Conservation (phyloP, 1,284 basidiomycete species). For the Rhizopogon hawkerae region DNA sequence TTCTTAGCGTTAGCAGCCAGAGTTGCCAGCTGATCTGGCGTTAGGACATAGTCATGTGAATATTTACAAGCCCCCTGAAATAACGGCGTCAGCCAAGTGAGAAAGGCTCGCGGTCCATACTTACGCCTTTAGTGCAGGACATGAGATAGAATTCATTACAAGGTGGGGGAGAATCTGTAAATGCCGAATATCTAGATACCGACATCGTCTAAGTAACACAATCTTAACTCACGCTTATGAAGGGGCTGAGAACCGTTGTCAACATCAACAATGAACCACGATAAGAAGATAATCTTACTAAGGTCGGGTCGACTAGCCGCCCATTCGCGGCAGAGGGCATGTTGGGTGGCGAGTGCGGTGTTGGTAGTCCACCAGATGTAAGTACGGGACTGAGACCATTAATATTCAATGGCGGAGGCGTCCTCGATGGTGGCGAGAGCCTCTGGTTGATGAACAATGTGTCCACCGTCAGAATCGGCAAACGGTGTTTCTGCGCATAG, state of each 20-base stretch:
- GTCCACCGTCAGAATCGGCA: slow-evolving; percentile 49
- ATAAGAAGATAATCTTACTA: slow-evolving; percentile 32
- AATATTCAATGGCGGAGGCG: slow-evolving; percentile 38
- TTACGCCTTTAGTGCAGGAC: slow-evolving; percentile 68
- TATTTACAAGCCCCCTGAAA: slow-evolving; percentile 64
- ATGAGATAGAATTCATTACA: slow-evolving; percentile 76
- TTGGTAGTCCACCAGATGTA: slow-evolving; percentile 45
- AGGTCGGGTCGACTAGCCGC: slow-evolving; percentile 43
- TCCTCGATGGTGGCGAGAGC: slow-evolving; percentile 32
- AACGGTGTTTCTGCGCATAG: slow-evolving; percentile 41
- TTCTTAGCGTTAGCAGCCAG: slow-evolving; percentile 69
- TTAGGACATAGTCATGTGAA: slow-evolving; percentile 67
- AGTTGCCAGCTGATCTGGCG: slow-evolving; percentile 55
- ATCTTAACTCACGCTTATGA: slow-evolving; percentile 38
- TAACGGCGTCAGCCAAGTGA: slow-evolving; percentile 10
- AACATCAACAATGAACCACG: slow-evolving; percentile 11
- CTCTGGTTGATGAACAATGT: slow-evolving; percentile 56
- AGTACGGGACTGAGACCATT: slow-evolving; percentile 30
- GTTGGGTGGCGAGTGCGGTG: slow-evolving; percentile 43
- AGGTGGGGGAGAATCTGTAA: slow-evolving; percentile 48
- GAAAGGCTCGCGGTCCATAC: slow-evolving; percentile 15
- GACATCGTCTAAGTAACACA: neutral
- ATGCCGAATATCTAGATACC: slow-evolving; percentile 11
- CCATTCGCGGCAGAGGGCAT: slow-evolving; percentile 25
- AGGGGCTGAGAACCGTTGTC: slow-evolving; percentile 32